A percentile compares a stretch with the other conserved stretches of the same genome.
These are phyloP conservation scores for Aspergillus luchuensis DNA, from an alignment of 2,329 filamentous ascomycete species.

Conservation along the genomic window DNA sequence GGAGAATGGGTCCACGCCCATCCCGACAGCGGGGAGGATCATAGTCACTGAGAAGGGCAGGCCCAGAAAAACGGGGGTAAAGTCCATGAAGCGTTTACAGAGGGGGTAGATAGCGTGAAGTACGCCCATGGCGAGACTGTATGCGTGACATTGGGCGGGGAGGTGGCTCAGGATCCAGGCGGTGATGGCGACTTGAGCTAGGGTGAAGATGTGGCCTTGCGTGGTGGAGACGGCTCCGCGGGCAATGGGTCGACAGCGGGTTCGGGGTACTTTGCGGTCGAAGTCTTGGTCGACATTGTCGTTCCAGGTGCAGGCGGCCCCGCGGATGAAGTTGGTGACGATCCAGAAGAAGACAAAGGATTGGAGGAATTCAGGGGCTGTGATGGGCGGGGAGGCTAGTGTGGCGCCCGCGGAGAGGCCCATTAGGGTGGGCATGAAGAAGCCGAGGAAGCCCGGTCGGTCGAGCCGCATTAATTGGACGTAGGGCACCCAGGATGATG, in stretches of 20 bases:
- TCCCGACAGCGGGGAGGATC: background rate
- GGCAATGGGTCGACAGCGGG: slow-evolving; percentile 76
- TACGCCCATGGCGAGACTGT: background rate
- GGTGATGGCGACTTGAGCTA: background rate
- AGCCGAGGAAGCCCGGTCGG: slow-evolving; percentile 81
- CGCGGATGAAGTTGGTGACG: slow-evolving; percentile 76
- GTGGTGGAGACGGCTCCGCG: slow-evolving; percentile 73
- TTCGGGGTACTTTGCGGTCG: slow-evolving; percentile 76
- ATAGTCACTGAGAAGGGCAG: background rate
- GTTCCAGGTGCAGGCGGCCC: slow-evolving; percentile 85
- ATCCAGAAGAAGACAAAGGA: slow-evolving; percentile 51
- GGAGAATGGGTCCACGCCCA: background rate
- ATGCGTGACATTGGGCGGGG: background rate
- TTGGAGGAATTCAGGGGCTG: slow-evolving; percentile 53
- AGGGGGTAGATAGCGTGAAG: background rate
- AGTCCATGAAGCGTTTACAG: background rate
- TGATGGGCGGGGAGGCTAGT: slow-evolving; percentile 54
- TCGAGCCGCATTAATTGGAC: slow-evolving; percentile 65
- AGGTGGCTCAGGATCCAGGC: background rate
- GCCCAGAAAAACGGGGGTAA: background rate
- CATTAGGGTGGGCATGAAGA: slow-evolving; percentile 84
- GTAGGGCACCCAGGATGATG: slow-evolving; percentile 13
- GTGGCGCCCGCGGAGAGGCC: slow-evolving; percentile 76
- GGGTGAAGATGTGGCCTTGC: slow-evolving; percentile 63
- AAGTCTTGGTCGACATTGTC: slow-evolving; percentile 89